phyloP scores from a whole-genome alignment of 768 basidiomycete species.

The Cytidiella melzeri region DNA sequence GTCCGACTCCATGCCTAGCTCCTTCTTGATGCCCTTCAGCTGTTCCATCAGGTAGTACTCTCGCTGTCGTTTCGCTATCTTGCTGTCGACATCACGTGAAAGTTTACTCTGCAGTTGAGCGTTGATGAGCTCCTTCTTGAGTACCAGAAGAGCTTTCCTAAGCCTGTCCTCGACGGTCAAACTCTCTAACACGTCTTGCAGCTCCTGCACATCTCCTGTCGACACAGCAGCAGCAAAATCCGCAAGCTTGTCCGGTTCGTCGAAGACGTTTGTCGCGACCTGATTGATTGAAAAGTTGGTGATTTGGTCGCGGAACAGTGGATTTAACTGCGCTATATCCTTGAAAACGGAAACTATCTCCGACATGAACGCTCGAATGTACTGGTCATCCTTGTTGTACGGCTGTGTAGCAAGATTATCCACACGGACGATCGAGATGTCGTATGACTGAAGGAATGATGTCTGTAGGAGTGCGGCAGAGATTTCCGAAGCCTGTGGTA shows the following conservation, averaged over 20 bases:
- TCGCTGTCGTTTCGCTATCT: constrained; percentile 89
- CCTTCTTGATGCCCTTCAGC: constrained; percentile 93
- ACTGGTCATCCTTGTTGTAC: constrained; percentile 90
- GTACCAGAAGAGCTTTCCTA: constrained; percentile 81
- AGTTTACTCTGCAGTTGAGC: constrained; percentile 93
- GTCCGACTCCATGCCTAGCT: constrained; percentile 91
- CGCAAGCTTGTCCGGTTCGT: constrained; percentile 94
- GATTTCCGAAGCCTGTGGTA: constrained; percentile 1
- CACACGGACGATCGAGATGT: constrained; percentile 84
- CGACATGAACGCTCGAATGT: constrained; percentile 92
- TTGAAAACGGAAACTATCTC: constrained; percentile 98
- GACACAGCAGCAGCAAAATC: constrained; percentile 97
- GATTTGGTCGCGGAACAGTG: constrained; percentile 97
- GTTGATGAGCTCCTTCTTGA: constrained; percentile 98
- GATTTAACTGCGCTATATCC: constrained; percentile 95
- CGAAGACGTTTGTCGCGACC: constrained; percentile 88
- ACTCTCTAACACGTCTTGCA: constrained; percentile 91
- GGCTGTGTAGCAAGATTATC: constrained; percentile 77
- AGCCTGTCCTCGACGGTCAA: constrained; percentile 82
- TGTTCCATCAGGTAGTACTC: constrained; percentile 98
- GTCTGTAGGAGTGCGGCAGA: constrained; percentile 64
- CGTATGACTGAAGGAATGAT: constrained; percentile 74
- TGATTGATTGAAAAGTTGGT: constrained; percentile 94
- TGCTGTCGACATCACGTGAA: constrained; percentile 86
- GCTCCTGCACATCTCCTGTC: constrained; percentile 84